Conservation (phyloP, 352 stramenopile species). For the Paralagenidium karlingii region DNA sequence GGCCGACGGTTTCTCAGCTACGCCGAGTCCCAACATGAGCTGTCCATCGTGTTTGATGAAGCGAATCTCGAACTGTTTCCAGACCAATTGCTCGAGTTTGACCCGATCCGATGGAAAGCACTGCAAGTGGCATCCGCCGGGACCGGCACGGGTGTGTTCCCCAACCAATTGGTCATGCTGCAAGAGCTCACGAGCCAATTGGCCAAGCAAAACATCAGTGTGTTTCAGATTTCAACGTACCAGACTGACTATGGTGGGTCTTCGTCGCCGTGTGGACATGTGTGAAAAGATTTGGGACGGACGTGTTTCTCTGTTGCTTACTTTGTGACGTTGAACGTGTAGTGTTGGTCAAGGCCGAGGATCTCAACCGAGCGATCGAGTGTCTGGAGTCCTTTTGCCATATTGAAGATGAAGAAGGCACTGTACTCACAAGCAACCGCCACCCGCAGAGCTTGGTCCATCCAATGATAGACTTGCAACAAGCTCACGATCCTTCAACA, state of each 20-base stretch:
- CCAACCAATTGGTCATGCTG: conserved; percentile 39
- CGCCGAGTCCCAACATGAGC: conserved; percentile 49
- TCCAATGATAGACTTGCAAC: neutral
- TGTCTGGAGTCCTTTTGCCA: conserved; percentile 43
- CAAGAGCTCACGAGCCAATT: conserved; percentile 45
- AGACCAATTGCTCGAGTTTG: conserved; percentile 18
- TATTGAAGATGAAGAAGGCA: conserved; percentile 33
- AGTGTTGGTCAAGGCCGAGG: conserved; percentile 52
- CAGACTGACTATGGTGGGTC: conserved; percentile 55
- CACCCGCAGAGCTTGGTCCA: neutral
- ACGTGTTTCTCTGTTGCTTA: neutral
- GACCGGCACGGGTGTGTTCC: conserved; percentile 29
- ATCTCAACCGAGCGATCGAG: conserved; percentile 22
- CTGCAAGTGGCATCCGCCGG: conserved; percentile 46
- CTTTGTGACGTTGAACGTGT: too few relatives aligned
- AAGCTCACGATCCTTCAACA: neutral
- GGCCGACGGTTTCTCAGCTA: conserved; percentile 37
- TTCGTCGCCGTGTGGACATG: neutral
- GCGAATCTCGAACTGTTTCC: conserved; percentile 23
- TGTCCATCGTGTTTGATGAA: conserved; percentile 54
- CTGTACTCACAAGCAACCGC: conserved; percentile 6
- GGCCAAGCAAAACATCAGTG: conserved; percentile 28
- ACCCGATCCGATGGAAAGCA: conserved; percentile 39
- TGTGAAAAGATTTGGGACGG: neutral
- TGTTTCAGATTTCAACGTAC: conserved; percentile 66